Conservation (phyloP, 139 green algal genomes). For the Chlorella sp. region DNA sequence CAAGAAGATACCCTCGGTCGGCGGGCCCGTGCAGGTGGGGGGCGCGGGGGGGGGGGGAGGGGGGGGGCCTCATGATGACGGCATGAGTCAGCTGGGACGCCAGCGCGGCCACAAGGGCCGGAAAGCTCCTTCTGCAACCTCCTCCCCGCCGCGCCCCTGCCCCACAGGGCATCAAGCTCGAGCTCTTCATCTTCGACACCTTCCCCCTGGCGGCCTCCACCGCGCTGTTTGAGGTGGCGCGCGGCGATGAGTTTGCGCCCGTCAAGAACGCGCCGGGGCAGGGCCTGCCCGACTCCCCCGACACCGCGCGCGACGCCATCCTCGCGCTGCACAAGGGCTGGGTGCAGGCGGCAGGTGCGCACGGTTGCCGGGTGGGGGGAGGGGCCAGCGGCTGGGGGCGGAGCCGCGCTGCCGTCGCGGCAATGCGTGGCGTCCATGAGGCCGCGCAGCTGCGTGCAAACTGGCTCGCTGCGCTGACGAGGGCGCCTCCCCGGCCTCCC, state of each 20-base stretch:
- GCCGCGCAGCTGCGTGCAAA: too few species aligned
- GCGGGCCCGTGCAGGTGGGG: constrained; percentile 43
- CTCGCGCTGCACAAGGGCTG: constrained; percentile 70
- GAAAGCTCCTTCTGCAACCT: neutral
- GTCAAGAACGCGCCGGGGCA: constrained; percentile 86
- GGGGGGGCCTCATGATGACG: neutral
- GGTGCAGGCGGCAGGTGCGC: neutral
- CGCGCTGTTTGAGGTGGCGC: constrained; percentile 64
- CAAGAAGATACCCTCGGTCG: constrained; percentile 83
- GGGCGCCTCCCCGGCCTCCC: too few species aligned
- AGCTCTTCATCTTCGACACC: constrained; percentile 97
- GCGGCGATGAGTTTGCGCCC: constrained; percentile 83
- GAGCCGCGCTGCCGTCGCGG: neutral
- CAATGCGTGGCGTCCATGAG: too few species aligned
- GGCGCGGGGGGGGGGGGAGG: neutral
- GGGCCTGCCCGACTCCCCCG: constrained; percentile 71
- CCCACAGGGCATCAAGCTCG: constrained; percentile 89
- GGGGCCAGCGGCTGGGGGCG: neutral
- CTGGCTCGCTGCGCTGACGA: too few species aligned
- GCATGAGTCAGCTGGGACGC: neutral
- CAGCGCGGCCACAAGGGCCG: neutral
- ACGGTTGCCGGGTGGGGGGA: neutral
- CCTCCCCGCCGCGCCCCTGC: neutral
- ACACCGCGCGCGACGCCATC: constrained; percentile 76
- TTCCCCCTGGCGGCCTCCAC: constrained; percentile 67